phyloP scores from a whole-genome alignment of 305 asterid species.

The Fraxinus floribunda region DNA sequence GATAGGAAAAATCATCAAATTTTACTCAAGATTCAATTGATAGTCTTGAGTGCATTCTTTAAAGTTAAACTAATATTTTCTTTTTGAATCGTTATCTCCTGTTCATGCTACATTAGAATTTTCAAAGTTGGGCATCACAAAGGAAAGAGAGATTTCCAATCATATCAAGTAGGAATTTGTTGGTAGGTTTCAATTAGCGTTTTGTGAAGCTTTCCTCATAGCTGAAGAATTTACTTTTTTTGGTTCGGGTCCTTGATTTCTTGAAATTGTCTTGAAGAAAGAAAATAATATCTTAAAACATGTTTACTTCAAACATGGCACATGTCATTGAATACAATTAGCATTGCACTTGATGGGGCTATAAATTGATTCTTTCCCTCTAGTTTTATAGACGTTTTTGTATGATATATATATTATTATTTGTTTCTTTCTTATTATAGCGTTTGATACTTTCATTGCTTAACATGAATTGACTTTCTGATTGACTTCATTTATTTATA shows the following conservation, averaged over 20 bases:
- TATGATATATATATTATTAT: not conserved
- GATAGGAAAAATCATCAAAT: constrained; percentile 54
- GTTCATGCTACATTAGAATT: constrained; percentile 41
- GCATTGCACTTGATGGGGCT: constrained; percentile 27
- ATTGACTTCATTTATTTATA: not conserved
- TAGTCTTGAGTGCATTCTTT: constrained; percentile 43
- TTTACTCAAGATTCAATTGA: constrained; percentile 55
- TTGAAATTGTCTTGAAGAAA: constrained; percentile 25
- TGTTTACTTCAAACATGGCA: constrained; percentile 22
- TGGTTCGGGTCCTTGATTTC: constrained; percentile 27
- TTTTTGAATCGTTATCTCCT: constrained; percentile 41
- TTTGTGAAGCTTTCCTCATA: constrained; percentile 30
- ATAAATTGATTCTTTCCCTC: constrained; percentile 19
- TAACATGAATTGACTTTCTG: not conserved
- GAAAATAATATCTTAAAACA: constrained; percentile 31
- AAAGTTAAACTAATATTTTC: constrained; percentile 30
- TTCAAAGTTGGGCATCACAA: constrained; percentile 26
- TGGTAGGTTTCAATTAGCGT: constrained; percentile 29
- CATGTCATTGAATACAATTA: constrained; percentile 38
- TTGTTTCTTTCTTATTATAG: not conserved
- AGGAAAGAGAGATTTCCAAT: constrained; percentile 36
- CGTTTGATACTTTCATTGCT: not conserved
- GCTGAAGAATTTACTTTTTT: constrained; percentile 23
- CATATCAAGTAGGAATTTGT: constrained; percentile 34
- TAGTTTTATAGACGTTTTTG: not conserved